phyloP scores from a whole-genome alignment of 2,329 filamentous ascomycete species.

The Fusarium lateritium region DNA sequence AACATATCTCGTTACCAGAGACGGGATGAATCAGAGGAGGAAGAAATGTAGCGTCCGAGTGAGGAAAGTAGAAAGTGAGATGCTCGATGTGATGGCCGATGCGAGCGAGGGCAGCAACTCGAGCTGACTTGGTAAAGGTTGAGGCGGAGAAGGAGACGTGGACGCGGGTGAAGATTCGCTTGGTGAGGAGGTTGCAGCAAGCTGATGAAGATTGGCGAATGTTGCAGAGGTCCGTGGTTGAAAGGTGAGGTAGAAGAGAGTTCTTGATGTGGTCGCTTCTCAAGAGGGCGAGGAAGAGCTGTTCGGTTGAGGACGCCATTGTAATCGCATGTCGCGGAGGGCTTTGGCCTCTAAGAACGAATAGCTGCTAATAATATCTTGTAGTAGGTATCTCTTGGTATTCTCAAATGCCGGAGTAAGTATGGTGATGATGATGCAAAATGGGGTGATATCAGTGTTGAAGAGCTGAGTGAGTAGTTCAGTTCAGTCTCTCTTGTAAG shows the following conservation, averaged over 20 bases:
- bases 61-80: conserved; percentile 82
- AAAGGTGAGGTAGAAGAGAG: conserved; percentile 64
- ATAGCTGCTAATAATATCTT: conserved; percentile 9
- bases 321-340: conserved; percentile 62
- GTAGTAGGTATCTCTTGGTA: conserved; percentile 17
- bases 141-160: conserved; percentile 79
- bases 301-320: conserved; percentile 65
- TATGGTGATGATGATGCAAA: conserved; percentile 32
- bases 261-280: conserved; percentile 66
- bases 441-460: conserved; percentile 31
- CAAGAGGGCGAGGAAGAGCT: conserved; percentile 69
- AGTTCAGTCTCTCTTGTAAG: conserved; percentile 17
- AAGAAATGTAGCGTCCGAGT: conserved; percentile 83
- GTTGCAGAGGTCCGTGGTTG: conserved; percentile 68
- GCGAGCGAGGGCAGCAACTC: conserved; percentile 80
- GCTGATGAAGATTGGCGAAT: conserved; percentile 78
- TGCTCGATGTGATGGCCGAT: conserved; percentile 86
- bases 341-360: conserved; percentile 7
- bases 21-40: conserved; percentile 85
- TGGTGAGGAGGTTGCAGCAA: conserved; percentile 78
- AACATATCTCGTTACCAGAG: conserved; percentile 83
- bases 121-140: conserved; percentile 81
- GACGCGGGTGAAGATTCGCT: conserved; percentile 77
- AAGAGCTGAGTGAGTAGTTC: conserved; percentile 11
- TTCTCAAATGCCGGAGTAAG: conserved; percentile 10